Base-by-base conservation (phyloP, 2,329 filamentous ascomycete genomes). In the Grosmannia huntii region DNA sequence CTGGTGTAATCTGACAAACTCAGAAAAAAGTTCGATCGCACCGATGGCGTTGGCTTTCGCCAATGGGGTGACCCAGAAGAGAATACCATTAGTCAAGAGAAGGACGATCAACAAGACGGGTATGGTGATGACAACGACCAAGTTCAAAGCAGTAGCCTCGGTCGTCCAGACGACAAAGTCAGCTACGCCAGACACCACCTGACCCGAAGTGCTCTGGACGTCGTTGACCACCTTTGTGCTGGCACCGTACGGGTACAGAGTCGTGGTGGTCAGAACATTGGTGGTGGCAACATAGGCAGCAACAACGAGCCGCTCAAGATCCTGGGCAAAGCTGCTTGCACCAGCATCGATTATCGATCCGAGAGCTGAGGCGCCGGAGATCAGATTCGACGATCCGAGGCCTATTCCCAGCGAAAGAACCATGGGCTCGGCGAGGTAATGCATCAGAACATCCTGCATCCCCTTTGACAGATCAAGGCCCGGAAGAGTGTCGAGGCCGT, bases 111-210 rank as follows among this genome's bases (percentile, higher is more conserved):
- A 58, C 16, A 65, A 23, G 38, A 49, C 56, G 1, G 64, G 63
- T 36, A 65, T 60, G 33, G 64, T 53, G 52, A 65, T 63, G 44
- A 66, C 60, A 6, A 64, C 55, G 49, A 62, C 58, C 9, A 65
- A 55, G 16, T 65, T 65, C 28, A 67, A 55, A 1, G 66, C 60
- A 5, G 64, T 56, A 44, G 64, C 60, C 12, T 66, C 63, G 10
- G 59, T 21, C 25, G 59, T 64, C 62, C 62, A 64, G 44, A 67
- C 64, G 38, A 67, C 65, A 55, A 67, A 67, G 48, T 64, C 65
- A 25, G 57, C 60, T 3, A 62, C 57, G 2, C 64, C 65, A 11
- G 57, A 51, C 2, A 19, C 21, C 5, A 60, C 21, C 41, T 60
- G 57, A 21, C 58, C 56, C 31, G 58, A 55, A 3, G 55, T 57